These are phyloP conservation scores for Zygoascus sp. DNA, from an alignment of 1,139 yeast genomes.

Conservation along the genomic window DNA sequence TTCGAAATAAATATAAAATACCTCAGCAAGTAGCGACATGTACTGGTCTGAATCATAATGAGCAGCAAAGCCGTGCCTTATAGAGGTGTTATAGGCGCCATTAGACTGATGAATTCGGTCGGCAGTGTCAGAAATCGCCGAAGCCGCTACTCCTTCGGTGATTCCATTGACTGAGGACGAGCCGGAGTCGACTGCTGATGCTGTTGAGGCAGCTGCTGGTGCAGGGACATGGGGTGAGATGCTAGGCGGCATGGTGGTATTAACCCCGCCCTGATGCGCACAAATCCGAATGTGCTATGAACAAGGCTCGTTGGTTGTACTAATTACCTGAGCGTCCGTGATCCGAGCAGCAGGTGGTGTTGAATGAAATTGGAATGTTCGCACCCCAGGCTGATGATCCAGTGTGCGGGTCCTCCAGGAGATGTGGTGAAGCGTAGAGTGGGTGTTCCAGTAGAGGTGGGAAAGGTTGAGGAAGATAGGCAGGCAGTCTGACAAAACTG, in stretches of 20 bases:
- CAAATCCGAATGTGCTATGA: too few relatives aligned
- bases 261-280: too few relatives aligned
- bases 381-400: neutral
- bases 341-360: too few relatives aligned
- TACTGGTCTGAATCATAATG: slow-evolving; percentile 60
- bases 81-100: slow-evolving; percentile 23
- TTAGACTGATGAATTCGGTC: slow-evolving; percentile 4
- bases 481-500: too few relatives aligned
- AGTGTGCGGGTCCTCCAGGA: too few relatives aligned
- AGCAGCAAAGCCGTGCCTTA: slow-evolving; percentile 76
- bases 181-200: neutral
- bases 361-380: neutral
- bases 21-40: slow-evolving; percentile 57
- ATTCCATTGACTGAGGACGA: slow-evolving; percentile 1
- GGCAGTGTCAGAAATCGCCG: slow-evolving; percentile 2
- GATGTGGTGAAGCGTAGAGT: too few relatives aligned
- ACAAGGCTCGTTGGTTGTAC: too few relatives aligned
- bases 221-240: too few relatives aligned
- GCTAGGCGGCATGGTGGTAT: too few relatives aligned
- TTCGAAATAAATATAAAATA: slow-evolving; percentile 75
- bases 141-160: neutral
- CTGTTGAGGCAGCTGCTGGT: neutral
- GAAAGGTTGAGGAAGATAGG: too few relatives aligned
- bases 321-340: too few relatives aligned
- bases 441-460: too few relatives aligned